Base-by-base conservation (phyloP, 129 eudicot species). In the Kitagawia praeruptora region DNA sequence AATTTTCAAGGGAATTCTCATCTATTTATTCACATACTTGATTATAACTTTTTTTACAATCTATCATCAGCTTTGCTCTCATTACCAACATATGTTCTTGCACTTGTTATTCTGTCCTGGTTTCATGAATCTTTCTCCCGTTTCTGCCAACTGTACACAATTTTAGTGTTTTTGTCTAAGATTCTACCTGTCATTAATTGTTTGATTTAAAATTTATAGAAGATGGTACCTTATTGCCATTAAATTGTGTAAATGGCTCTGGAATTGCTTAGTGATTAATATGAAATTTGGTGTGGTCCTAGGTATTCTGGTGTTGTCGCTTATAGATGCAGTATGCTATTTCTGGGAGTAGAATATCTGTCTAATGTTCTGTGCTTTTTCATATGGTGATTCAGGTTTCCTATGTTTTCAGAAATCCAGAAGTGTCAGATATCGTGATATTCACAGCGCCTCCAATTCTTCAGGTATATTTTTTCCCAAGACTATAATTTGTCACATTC, bases 391-490 rank as follows among this genome's bases (percentile, higher is more conserved):
- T 88, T 58, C 88, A 95, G 98, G 99, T 92, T 84, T 95, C 99
- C 37, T 95, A 95, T 80, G 37, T 90, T 64, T 95, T 95, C 89
- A 87, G 90, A 81, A 77, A 85, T 40, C 99, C 97, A 49, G 93
- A 90, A 81, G 91, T 95, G 76, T 89, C 90, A 13, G 97, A 95
- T 69, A 92, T 95, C 18, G 99, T 95, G 49, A 87, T 95, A 64
- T 92, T 92, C 79, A 95, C 83, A 78, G 96, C 93, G 41, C 99
- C 99, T 79, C 90, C 90, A 67, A 72, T 89, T 84, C 97, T 95
- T 75, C 95, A 90, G 96, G 98, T 95, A 66, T 53, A n/a, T 77
- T 49, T 31, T 64, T 75, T 44, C 77, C 21, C 38, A 75, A 28
- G 77, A 75, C 18, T n/a, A 75, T 0, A 14, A 5, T 75, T 45